phyloP scores from a whole-genome alignment of 495 filamentous ascomycete genomes.

The Diplogelasinospora grovesii region DNA sequence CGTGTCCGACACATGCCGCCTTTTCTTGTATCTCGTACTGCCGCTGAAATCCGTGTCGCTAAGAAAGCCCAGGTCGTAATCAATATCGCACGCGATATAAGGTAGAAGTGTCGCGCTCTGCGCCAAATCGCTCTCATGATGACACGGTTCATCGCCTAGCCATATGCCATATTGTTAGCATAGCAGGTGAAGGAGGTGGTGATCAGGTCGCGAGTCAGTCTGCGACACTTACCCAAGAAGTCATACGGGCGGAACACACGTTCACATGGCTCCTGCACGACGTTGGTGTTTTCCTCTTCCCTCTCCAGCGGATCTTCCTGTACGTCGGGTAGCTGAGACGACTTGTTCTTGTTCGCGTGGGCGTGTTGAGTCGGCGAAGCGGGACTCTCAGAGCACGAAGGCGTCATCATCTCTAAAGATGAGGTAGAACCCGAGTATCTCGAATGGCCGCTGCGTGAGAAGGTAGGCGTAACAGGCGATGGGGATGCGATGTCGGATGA shows the following conservation, averaged over 20 bases:
- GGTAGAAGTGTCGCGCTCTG: constrained; percentile 32
- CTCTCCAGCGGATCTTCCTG: constrained; percentile 48
- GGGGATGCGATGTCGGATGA: constrained; percentile 54
- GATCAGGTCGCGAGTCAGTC: not conserved
- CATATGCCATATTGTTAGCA: constrained; percentile 5
- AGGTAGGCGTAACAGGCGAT: constrained; percentile 56
- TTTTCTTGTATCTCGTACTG: constrained; percentile 47
- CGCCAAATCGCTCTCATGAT: constrained; percentile 29
- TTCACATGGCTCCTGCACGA: constrained; percentile 23
- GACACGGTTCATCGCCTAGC: constrained; percentile 43
- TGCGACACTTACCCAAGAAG: constrained; percentile 49
- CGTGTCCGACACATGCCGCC: constrained; percentile 56
- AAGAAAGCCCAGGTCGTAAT: constrained; percentile 56
- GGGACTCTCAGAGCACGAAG: constrained; percentile 35
- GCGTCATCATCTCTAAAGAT: constrained; percentile 38
- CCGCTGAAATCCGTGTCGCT: constrained; percentile 53
- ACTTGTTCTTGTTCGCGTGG: constrained; percentile 34
- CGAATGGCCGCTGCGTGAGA: constrained; percentile 49
- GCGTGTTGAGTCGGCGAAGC: constrained; percentile 37
- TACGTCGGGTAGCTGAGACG: constrained; percentile 46
- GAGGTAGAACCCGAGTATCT: constrained; percentile 51
- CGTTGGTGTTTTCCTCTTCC: constrained; percentile 51
- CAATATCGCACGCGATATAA: constrained; percentile 28
- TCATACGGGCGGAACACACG: constrained; percentile 38
- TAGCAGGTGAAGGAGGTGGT: not conserved